Base-by-base conservation (phyloP, 345 rosid species). In the Aquilaria malaccensis region DNA sequence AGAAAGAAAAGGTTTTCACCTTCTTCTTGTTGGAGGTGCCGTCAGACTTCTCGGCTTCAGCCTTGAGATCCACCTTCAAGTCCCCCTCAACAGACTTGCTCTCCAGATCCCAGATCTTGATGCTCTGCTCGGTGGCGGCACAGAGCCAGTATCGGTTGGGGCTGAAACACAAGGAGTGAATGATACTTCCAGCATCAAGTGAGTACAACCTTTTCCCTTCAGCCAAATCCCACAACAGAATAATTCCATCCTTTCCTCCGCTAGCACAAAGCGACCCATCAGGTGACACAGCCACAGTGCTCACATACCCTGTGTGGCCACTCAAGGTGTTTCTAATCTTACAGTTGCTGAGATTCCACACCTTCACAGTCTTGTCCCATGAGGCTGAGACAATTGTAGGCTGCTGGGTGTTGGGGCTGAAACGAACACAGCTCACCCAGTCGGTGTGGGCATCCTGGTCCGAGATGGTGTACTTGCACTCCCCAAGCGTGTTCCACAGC, bases 101-200 rank as follows among this genome's bases (percentile, higher is more conserved):
- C 78, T 94, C 97, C 1, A 94, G 78, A 82, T 94, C 99, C 99
- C 99, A 91, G 68, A 94, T 88, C 91, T 91, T 94, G 53, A 94
- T 91, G 51, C 99, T 90, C 29, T 77, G 69, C 68, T 90, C 99
- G 0, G 99, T 94, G 0, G 96, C 99, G 6, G 99, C 97, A 55
- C 97, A 94, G 0, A 94, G 81, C 99, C 99, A 94, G 65, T 94
- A 94, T 88, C 99, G 86, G 66, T 90, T 94, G 2, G 99, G 99
- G 52, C 99, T 90, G 66, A 94, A 94, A 74, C 97, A 90, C 4
- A 94, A 77, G 0, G 99, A 83, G 45, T 94, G 71, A 64, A 94
- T 88, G 12, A 91, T 81, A 7, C 95, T 64, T 11, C 87, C 87
- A 0, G 99, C 96, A 31, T 91, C 97, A 2, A 94, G 83, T 10